Evolutionary conservation across 2,329 filamentous ascomycete genomes (phyloP).

Genomic region (Acrodontium crateriforme): DNA sequence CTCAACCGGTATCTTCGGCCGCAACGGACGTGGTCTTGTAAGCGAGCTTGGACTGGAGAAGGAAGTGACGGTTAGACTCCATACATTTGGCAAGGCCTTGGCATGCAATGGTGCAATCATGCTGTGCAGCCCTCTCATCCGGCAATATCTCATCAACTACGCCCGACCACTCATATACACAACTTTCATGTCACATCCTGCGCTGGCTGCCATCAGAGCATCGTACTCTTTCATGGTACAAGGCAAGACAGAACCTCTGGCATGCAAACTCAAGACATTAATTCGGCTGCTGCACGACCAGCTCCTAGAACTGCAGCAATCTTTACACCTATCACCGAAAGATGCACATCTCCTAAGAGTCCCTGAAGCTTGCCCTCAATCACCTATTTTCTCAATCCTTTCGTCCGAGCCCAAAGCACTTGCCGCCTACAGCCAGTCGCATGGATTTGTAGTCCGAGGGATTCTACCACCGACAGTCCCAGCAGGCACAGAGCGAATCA

Average conservation of each 20-base stretch:
- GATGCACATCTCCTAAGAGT: constrained; percentile 14
- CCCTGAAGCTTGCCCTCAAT: constrained; percentile 30
- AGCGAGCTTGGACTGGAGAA: constrained; percentile 42
- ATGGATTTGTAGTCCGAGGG: constrained; percentile 46
- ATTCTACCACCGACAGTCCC: constrained; percentile 59
- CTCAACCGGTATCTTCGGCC: constrained; percentile 47
- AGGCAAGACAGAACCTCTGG: constrained; percentile 33
- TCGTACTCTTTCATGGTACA: constrained; percentile 43
- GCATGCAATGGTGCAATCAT: constrained; percentile 53
- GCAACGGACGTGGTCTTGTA: constrained; percentile 44
- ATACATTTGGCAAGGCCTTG: constrained; percentile 56
- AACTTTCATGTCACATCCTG: constrained; percentile 51
- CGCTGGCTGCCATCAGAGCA: constrained; percentile 44
- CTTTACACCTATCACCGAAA: constrained; percentile 1
- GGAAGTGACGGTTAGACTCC: constrained; percentile 43
- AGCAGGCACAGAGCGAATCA: constrained; percentile 46
- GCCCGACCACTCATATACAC: constrained; percentile 64
- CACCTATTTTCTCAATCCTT: constrained; percentile 52
- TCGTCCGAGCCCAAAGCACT: constrained; percentile 44
- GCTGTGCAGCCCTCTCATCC: constrained; percentile 45
- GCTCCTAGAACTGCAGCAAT: constrained; percentile 27
- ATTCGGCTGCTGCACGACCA: constrained; percentile 32
- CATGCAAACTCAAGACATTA: constrained; percentile 33
- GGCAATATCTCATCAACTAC: constrained; percentile 60
- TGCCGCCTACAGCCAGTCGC: constrained; percentile 44